phyloP scores from a whole-genome alignment of 441 rosid genomes.

The Gossypium schwendimanii region DNA sequence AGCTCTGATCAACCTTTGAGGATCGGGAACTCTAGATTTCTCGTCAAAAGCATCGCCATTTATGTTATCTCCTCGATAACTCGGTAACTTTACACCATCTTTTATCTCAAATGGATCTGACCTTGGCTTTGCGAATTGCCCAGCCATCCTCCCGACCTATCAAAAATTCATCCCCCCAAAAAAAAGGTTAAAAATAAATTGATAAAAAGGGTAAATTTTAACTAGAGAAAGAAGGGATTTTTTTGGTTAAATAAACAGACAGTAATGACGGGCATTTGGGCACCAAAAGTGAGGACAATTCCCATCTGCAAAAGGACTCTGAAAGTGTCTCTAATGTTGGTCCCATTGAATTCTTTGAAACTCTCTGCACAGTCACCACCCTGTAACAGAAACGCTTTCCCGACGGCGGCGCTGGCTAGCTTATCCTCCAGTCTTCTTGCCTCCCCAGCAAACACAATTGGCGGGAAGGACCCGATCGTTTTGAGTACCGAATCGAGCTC shows the following conservation, averaged over 20 bases:
- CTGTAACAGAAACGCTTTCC: conserved; percentile 45
- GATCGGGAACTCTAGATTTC: conserved; percentile 62
- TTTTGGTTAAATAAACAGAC: conserved; percentile 7
- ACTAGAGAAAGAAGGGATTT: neutral
- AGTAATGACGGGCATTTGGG: conserved; percentile 51
- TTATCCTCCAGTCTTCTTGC: conserved; percentile 61
- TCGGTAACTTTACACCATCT: conserved; percentile 54
- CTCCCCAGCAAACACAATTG: conserved; percentile 73
- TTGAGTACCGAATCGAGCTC: conserved; percentile 55
- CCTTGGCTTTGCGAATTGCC: conserved; percentile 69
- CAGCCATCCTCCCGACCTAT: conserved; percentile 62
- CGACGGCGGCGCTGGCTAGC: conserved; percentile 46
- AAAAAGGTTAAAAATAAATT: too few species aligned
- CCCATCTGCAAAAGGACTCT: conserved; percentile 51
- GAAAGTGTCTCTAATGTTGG: conserved; percentile 50
- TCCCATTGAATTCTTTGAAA: conserved; percentile 46
- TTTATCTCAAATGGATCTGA: conserved; percentile 43
- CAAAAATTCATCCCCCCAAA: neutral
- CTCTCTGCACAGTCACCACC: conserved; percentile 62
- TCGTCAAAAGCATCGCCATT: conserved; percentile 73
- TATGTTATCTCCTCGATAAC: conserved; percentile 73
- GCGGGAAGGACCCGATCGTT: conserved; percentile 55
- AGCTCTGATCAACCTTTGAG: conserved; percentile 49
- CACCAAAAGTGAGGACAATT: conserved; percentile 49
- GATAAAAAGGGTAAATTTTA: neutral